Evolutionary conservation across 179 eudicot species (phyloP), one percentile per base, ranked within the genome.

Genomic region (Silene coronaria): DNA sequence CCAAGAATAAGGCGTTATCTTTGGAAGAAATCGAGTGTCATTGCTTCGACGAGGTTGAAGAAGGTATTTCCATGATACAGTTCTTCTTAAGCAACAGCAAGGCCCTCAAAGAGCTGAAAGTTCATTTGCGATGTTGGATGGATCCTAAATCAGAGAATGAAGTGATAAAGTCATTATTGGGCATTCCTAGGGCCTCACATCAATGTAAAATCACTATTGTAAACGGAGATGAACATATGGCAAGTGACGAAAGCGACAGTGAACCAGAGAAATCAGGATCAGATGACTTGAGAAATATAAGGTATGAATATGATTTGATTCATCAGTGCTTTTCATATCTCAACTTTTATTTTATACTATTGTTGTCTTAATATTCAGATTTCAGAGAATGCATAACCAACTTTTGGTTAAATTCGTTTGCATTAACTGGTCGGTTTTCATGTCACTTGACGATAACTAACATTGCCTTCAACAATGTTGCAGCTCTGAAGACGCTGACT

Each of bases 51-150:
- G 63, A 23, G 28, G 51, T 19, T 58, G 62, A 45, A 24, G 78
- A 68, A 46, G 67, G 66, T 60, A 36, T 62, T 28, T 21, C 62
- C 75, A 57, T 26, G 42, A 65, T 63, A 26, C 19, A n/a, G 36
- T 75, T 69, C 34, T 75, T 79, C 55, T 61, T 74, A 23, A 59
- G 30, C 46, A 74, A 58, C 70, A 30, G 67, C 38, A 42, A 9
- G 34, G 36, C 19, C 48, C 59, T 79, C 26, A 69, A 79, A 61
- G 57, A 69, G 36, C 55, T 79, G 64, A 75, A 75, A 61, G 22
- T 79, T 22, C 42, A 62, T 24, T 30, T 71, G 62, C 28, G 23
- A 16, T 22, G 30, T n/a, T 30, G 13, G 28, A 5, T 61, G 10
- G 13, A 55, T 62, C 21, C 63, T 23, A 57, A 2, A 23, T 45